These are phyloP conservation scores for Macaranga tanarius DNA, from an alignment of 441 rosid species.

Conservation along the genomic window DNA sequence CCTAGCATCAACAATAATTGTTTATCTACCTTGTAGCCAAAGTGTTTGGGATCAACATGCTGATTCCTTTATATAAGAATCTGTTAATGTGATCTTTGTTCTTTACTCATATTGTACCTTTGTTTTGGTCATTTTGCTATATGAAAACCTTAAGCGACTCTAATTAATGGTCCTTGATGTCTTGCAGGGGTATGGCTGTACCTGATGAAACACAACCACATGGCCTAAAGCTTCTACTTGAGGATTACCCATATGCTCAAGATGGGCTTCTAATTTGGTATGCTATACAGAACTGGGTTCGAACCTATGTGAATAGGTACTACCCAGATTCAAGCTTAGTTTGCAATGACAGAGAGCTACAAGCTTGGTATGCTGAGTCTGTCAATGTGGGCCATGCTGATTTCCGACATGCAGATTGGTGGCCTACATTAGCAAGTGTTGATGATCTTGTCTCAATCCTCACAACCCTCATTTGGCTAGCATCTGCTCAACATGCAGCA, in stretches of 20 bases:
- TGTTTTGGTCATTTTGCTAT: constrained; percentile 15
- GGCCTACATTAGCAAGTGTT: constrained; percentile 60
- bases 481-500: constrained; percentile 94
- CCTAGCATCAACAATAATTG: not conserved
- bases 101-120: constrained; percentile 4
- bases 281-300: constrained; percentile 82
- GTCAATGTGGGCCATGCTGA: constrained; percentile 87
- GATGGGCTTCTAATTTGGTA: constrained; percentile 90
- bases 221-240: constrained; percentile 72
- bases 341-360: constrained; percentile 65
- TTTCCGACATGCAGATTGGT: constrained; percentile 66
- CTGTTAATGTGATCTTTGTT: constrained; percentile 1
- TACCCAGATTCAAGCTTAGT: constrained; percentile 55
- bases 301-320: constrained; percentile 70
- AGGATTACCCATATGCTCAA: constrained; percentile 90
- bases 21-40: not conserved
- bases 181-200: constrained; percentile 83
- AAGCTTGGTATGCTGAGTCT: constrained; percentile 82
- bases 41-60: not conserved
- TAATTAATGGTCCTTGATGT: constrained; percentile 14
- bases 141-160: constrained; percentile 3
- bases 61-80: not conserved
- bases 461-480: constrained; percentile 84
- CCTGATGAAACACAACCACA: constrained; percentile 84
- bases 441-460: constrained; percentile 62